Conservation (phyloP, 306 rosid genomes). For the Cyamopsis tetragonoloba region DNA sequence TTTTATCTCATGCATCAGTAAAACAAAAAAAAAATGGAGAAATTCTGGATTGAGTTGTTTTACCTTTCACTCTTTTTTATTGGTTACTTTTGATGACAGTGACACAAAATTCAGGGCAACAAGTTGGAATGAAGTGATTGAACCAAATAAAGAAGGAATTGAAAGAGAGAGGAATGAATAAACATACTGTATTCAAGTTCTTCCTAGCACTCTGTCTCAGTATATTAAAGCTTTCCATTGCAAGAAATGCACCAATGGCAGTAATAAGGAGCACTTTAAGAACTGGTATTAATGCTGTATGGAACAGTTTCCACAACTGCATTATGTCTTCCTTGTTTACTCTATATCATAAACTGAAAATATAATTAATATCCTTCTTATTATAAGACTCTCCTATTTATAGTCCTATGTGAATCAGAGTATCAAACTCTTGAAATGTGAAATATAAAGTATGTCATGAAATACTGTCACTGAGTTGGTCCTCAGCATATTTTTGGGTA, state of each 20-base stretch:
- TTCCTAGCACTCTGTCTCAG: constrained; percentile 21
- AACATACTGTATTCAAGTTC: constrained; percentile 21
- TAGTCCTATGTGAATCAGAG: too few species aligned
- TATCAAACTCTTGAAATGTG: too few species aligned
- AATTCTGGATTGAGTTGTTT: too few species aligned
- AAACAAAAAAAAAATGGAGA: too few species aligned
- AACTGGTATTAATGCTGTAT: constrained; percentile 24
- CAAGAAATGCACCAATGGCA: constrained; percentile 22
- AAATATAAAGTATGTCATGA: too few species aligned
- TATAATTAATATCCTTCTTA: neutral
- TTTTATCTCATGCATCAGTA: too few species aligned
- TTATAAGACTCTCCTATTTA: neutral
- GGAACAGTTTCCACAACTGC: constrained; percentile 18
- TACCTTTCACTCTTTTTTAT: too few species aligned
- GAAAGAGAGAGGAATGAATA: neutral
- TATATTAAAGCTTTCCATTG: constrained; percentile 9
- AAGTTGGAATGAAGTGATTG: neutral
- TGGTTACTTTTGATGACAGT: too few species aligned
- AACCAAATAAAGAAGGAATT: too few species aligned
- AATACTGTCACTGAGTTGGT: too few species aligned
- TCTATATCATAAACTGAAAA: neutral
- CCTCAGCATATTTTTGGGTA: too few species aligned
- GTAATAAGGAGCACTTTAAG: constrained; percentile 24
- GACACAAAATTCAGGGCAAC: too few species aligned
- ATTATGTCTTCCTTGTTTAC: neutral